Evolutionary conservation across 768 basidiomycete genomes (phyloP).

Genomic region (Cystobasidium tubakii): DNA sequence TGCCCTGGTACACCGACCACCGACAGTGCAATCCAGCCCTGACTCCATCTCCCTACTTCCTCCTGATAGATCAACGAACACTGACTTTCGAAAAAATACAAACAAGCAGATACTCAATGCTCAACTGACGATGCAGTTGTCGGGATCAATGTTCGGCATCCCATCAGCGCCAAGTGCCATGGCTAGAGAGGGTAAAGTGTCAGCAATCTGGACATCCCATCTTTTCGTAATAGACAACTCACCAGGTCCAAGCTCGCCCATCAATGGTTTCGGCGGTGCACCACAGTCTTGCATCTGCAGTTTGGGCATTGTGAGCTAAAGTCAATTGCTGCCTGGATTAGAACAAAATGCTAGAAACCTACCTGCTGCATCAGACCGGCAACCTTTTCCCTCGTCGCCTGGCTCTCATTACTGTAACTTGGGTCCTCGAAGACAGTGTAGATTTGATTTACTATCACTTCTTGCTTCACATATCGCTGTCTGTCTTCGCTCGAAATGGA

Average conservation of each 20-base stretch:
- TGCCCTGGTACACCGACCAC: too few relatives aligned
- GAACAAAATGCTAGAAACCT: constrained; percentile 11
- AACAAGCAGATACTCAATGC: neutral
- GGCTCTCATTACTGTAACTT: constrained; percentile 53
- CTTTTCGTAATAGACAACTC: too few relatives aligned
- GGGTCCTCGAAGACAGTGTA: constrained; percentile 63
- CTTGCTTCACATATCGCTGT: constrained; percentile 62
- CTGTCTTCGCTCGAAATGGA: constrained; percentile 60
- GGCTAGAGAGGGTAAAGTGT: neutral
- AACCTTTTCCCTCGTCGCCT: constrained; percentile 53
- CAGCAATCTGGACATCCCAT: too few relatives aligned
- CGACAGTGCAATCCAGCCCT: too few relatives aligned
- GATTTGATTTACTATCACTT: constrained; percentile 57
- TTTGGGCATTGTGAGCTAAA: neutral
- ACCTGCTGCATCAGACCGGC: constrained; percentile 73
- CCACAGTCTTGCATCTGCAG: constrained; percentile 28
- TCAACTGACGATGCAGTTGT: constrained; percentile 13
- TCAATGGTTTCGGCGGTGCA: constrained; percentile 22
- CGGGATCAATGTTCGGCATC: constrained; percentile 23
- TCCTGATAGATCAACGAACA: too few relatives aligned
- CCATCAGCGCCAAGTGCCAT: constrained; percentile 21
- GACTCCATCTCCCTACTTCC: too few relatives aligned
- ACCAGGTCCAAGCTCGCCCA: constrained; percentile 33
- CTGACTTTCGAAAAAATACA: too few relatives aligned
- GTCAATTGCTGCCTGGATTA: neutral